Conservation (phyloP, 2,329 filamentous ascomycete genomes). For the Fusarium tjaetaba region DNA sequence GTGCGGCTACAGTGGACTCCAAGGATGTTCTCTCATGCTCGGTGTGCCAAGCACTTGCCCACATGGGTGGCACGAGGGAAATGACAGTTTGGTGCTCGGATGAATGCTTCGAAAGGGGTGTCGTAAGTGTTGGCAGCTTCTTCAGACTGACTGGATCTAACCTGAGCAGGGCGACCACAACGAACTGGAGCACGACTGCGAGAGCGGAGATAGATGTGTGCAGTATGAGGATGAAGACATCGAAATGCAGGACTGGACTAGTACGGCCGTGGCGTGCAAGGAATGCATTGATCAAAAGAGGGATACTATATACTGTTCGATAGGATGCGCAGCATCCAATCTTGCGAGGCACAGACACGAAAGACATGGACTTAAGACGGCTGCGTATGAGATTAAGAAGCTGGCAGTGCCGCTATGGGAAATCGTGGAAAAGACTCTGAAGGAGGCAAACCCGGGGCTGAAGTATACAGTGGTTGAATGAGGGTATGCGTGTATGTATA, state of each 20-base stretch:
- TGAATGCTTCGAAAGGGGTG: conserved; percentile 52
- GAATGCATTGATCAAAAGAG: conserved; percentile 53
- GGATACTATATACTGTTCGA: conserved; percentile 54
- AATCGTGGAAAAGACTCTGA: conserved; percentile 43
- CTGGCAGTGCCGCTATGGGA: conserved; percentile 39
- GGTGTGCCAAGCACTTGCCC: conserved; percentile 56
- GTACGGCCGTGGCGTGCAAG: conserved; percentile 51
- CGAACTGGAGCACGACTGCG: conserved; percentile 53
- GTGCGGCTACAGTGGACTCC: conserved; percentile 47
- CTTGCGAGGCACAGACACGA: conserved; percentile 53
- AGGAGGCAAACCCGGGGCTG: conserved; percentile 48
- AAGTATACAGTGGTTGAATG: conserved; percentile 40
- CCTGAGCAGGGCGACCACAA: conserved; percentile 51
- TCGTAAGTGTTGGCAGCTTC: conserved; percentile 49
- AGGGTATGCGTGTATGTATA: not conserved
- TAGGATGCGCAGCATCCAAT: conserved; percentile 54
- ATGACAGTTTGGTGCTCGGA: conserved; percentile 59
- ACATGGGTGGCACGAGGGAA: conserved; percentile 49
- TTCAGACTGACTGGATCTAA: conserved; percentile 35
- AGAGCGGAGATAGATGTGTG: conserved; percentile 53
- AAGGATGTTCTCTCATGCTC: conserved; percentile 55
- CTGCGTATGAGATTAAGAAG: conserved; percentile 33
- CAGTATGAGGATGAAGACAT: conserved; percentile 52
- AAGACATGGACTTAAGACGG: conserved; percentile 45
- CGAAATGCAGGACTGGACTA: conserved; percentile 50